These are phyloP conservation scores for Neoarthrinium moseri DNA, from an alignment of 2,329 filamentous ascomycete genomes.

Conservation along the genomic window DNA sequence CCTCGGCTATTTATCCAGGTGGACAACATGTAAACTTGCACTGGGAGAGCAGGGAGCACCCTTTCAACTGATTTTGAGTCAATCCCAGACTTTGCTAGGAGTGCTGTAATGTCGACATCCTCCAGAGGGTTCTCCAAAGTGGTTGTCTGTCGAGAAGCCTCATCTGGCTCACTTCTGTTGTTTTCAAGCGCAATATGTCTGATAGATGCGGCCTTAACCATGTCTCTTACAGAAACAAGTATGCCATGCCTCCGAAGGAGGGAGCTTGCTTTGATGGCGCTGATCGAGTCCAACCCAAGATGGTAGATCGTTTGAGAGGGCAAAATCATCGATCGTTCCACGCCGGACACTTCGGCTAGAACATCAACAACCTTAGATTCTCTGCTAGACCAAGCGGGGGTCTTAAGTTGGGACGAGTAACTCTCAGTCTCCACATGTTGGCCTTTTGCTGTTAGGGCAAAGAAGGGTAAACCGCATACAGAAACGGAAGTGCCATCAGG, in stretches of 20 bases:
- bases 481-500: conserved; percentile 42
- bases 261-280: conserved; percentile 78
- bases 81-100: conserved; percentile 42
- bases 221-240: conserved; percentile 65
- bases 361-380: conserved; percentile 41
- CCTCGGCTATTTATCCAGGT: conserved; percentile 70
- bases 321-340: conserved; percentile 56
- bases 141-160: background rate
- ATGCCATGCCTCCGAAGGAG: conserved; percentile 66
- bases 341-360: conserved; percentile 58
- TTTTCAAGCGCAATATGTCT: conserved; percentile 53
- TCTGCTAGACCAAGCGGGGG: background rate
- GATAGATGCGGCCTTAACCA: conserved; percentile 67
- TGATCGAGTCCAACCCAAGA: conserved; percentile 88
- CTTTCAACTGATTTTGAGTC: conserved; percentile 45
- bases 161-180: background rate
- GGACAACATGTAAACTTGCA: conserved; percentile 79
- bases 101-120: conserved; percentile 32
- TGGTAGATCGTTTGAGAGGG: conserved; percentile 71
- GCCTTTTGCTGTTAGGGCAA: too few species aligned
- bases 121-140: conserved; percentile 20
- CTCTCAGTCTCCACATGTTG: too few species aligned
- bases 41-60: conserved; percentile 68
- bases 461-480: conserved; percentile 62
- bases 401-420: background rate